Percentiles rank a stretch among this genome's conserved stretches.
These are phyloP conservation scores for Coemansia sp. DNA, from an alignment of 192 early-diverging fungal genomes.

Conservation along the genomic window DNA sequence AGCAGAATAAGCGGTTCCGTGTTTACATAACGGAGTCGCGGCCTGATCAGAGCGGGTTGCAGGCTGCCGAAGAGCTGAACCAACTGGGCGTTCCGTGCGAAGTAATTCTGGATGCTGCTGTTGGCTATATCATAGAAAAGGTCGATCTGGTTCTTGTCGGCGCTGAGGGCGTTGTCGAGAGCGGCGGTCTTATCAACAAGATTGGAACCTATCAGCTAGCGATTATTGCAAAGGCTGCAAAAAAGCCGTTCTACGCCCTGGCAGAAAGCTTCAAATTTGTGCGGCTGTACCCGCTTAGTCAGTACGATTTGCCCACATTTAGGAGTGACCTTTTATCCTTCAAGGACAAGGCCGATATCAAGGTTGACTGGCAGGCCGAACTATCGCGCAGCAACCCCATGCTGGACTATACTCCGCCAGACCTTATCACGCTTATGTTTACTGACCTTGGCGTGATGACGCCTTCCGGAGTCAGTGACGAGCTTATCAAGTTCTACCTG, in stretches of 20 bases:
- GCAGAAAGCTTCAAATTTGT: slow-evolving; percentile 99
- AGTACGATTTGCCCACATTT: slow-evolving; percentile 86
- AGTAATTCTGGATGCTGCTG: slow-evolving; percentile 86
- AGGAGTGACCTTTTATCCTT: slow-evolving; percentile 69
- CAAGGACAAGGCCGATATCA: slow-evolving; percentile 43
- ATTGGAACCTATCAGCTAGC: slow-evolving; percentile 97
- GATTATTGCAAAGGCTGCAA: slow-evolving; percentile 90
- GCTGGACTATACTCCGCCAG: slow-evolving; percentile 92
- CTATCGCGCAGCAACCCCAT: slow-evolving; percentile 62
- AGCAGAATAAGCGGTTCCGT: slow-evolving; percentile 80
- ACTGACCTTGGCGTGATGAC: slow-evolving; percentile 92
- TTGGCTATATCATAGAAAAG: slow-evolving; percentile 91
- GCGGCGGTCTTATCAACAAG: slow-evolving; percentile 95
- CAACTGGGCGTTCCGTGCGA: slow-evolving; percentile 77
- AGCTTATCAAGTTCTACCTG: slow-evolving; percentile 81
- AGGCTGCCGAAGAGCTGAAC: slow-evolving; percentile 68
- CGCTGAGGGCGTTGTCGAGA: slow-evolving; percentile 97
- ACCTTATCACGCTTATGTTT: slow-evolving; percentile 78
- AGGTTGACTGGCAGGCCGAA: slow-evolving; percentile 46
- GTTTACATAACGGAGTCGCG: slow-evolving; percentile 92
- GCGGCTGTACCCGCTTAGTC: slow-evolving; percentile 90
- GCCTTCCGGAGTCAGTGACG: slow-evolving; percentile 83
- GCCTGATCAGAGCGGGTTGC: slow-evolving; percentile 60
- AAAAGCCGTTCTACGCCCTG: slow-evolving; percentile 92
- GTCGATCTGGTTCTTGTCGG: slow-evolving; percentile 97